These are phyloP conservation scores for Debaryomycetaceae sp. DNA, from an alignment of 1,139 yeast genomes.

Conservation along the genomic window DNA sequence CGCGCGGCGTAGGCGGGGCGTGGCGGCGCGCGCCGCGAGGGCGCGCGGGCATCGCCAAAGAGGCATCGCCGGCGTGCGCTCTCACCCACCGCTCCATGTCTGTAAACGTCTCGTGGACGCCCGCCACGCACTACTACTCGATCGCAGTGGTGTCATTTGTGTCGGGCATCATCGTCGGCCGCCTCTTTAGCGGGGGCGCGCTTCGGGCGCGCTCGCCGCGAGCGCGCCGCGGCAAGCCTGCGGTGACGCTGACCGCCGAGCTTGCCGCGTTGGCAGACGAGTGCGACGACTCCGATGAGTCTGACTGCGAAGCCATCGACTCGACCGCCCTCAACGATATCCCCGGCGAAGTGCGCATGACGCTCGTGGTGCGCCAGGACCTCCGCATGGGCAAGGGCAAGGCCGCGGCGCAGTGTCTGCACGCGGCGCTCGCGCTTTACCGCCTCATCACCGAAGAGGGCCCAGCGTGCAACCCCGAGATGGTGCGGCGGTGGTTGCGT, in stretches of 20 bases:
- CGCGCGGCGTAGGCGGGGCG: too few species aligned
- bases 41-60: too few species aligned
- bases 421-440: constrained; percentile 92
- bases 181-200: not conserved
- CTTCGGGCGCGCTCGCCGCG: not conserved
- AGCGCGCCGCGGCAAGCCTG: not conserved
- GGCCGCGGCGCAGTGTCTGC: constrained; percentile 96
- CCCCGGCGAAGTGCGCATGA: constrained; percentile 84
- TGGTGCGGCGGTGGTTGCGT: constrained; percentile 74
- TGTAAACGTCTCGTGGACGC: not conserved
- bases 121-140: constrained; percentile 1
- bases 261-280: too few species aligned
- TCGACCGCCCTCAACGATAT: constrained; percentile 55
- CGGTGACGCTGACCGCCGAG: not conserved
- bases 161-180: constrained; percentile 6
- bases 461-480: constrained; percentile 53
- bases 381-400: constrained; percentile 92
- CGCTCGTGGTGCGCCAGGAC: constrained; percentile 82
- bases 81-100: not conserved
- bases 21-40: too few species aligned
- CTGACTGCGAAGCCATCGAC: constrained; percentile 48
- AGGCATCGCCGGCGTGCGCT: too few species aligned
- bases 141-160: constrained; percentile 3
- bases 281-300: constrained; percentile 35
- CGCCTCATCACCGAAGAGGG: constrained; percentile 56